Base-by-base conservation (phyloP, 2,329 filamentous ascomycete species). In the Diaporthe citriasiana region DNA sequence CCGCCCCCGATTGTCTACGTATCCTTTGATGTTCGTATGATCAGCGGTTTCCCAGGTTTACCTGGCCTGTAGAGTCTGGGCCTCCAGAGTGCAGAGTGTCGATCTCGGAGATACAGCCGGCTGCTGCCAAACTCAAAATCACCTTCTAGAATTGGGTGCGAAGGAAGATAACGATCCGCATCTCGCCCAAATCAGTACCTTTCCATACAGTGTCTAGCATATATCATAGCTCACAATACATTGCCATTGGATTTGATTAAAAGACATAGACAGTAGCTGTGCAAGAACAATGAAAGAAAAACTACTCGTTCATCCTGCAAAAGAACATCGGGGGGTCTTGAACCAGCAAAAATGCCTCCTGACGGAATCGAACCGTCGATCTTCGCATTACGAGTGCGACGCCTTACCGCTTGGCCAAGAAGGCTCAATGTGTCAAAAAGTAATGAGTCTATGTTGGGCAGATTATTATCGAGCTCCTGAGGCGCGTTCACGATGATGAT, bases 361-460 rank as follows among this genome's bases (percentile, higher is more conserved):
- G 65, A 59, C 65, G 56, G 65, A 74, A 74, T 74, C 50, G 73
- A 72, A 74, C 69, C 69, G 59, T 47, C 57, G 73, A 72, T 72
- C 73, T 74, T 74, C 73, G 57, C 73, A 74, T 74, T 74, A 74
- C 73, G 68, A 74, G 73, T 74, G 73, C 57, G 73, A 74, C 69
- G 73, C 73, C 60, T 55, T 74, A 74, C 73, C 73, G 70, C 73
- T 74, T 68, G 60, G 73, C 73, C 73, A 74, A 56, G 73, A 55
- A 55, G 73, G 73, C 73, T 71, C 13, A 19, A 47, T 1, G 8
- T 2, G 0, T 1, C 1, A 3, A 1, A 17, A 10, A 25, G n/a
- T n/a, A n/a, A n/a, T n/a, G n/a, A n/a, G n/a, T n/a, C n/a, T n/a
- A n/a, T n/a, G n/a, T n/a, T n/a, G n/a, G n/a, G n/a, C n/a, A n/a